phyloP scores from a whole-genome alignment of 176 grass and related monocot species.

The Musa acuminata region DNA sequence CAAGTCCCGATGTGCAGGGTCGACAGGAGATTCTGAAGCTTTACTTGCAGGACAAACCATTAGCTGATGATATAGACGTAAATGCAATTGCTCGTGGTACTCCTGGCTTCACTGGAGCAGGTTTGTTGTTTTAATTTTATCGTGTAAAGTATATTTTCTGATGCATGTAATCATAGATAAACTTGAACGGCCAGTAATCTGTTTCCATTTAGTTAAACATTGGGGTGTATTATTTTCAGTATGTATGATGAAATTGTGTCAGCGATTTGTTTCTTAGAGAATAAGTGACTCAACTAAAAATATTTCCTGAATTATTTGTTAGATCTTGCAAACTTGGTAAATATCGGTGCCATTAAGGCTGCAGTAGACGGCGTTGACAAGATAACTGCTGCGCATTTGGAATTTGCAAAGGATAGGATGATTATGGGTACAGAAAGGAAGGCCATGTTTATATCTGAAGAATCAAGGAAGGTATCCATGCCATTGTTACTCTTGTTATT shows the following conservation, averaged over 20 bases:
- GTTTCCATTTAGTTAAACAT: background rate
- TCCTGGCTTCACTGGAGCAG: constrained; percentile 96
- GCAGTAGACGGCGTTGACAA: constrained; percentile 91
- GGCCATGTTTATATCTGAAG: constrained; percentile 88
- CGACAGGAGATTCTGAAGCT: constrained; percentile 93
- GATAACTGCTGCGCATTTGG: constrained; percentile 56
- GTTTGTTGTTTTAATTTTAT: constrained; percentile 25
- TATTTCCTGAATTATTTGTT: constrained; percentile 5
- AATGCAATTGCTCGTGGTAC: constrained; percentile 86
- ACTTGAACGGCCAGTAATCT: background rate
- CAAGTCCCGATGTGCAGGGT: constrained; percentile 78
- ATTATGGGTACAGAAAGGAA: constrained; percentile 98
- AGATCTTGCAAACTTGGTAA: constrained; percentile 98
- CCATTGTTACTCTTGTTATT: background rate
- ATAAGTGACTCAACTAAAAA: constrained; percentile 1
- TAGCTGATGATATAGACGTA: constrained; percentile 66
- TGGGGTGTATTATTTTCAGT: too few species aligned
- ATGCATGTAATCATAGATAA: background rate
- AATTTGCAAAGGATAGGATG: constrained; percentile 97
- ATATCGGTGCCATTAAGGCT: constrained; percentile 96
- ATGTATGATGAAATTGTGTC: background rate
- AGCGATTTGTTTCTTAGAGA: constrained; percentile 1
- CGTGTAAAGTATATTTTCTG: constrained; percentile 1
- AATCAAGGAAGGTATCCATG: constrained; percentile 67
- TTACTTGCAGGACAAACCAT: constrained; percentile 93